Evolutionary conservation across 2,329 filamentous ascomycete species (phyloP).

Genomic region (Cryphonectria naterciae): DNA sequence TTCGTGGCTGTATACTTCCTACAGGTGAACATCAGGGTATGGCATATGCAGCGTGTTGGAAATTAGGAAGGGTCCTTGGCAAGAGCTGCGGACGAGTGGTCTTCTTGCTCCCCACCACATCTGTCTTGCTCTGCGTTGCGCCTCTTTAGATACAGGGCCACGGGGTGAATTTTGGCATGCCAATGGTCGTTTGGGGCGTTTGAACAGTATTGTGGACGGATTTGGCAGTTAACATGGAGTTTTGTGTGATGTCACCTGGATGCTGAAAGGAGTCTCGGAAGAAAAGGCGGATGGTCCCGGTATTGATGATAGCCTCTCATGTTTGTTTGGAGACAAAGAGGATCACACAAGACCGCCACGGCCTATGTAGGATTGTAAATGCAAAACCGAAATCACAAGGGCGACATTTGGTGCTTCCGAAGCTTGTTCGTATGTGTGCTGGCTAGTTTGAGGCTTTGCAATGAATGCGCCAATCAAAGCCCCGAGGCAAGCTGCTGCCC

Average conservation of each 20-base stretch:
- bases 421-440: not conserved
- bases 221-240: slow-evolving; percentile 22
- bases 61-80: not conserved
- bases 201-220: slow-evolving; percentile 20
- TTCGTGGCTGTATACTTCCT: not conserved
- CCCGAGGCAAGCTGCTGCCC: not conserved
- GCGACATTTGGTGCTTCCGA: not conserved
- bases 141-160: not conserved
- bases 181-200: slow-evolving; percentile 2
- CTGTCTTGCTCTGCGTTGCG: not conserved
- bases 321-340: slow-evolving; percentile 9
- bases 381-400: slow-evolving; percentile 2
- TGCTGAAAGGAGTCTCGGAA: not conserved
- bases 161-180: not conserved
- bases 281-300: slow-evolving; percentile 15
- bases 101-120: not conserved
- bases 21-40: not conserved
- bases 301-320: slow-evolving; percentile 18
- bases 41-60: not conserved
- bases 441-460: not conserved
- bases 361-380: slow-evolving; percentile 14
- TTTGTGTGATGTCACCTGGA: slow-evolving; percentile 2
- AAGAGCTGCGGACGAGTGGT: not conserved
- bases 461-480: not conserved
- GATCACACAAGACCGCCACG: slow-evolving; percentile 7